Percentiles rank a stretch among this genome's conserved stretches.
Evolutionary conservation across 352 stramenopile species (phyloP).

Genomic region (Phytophthora pluvialis): DNA sequence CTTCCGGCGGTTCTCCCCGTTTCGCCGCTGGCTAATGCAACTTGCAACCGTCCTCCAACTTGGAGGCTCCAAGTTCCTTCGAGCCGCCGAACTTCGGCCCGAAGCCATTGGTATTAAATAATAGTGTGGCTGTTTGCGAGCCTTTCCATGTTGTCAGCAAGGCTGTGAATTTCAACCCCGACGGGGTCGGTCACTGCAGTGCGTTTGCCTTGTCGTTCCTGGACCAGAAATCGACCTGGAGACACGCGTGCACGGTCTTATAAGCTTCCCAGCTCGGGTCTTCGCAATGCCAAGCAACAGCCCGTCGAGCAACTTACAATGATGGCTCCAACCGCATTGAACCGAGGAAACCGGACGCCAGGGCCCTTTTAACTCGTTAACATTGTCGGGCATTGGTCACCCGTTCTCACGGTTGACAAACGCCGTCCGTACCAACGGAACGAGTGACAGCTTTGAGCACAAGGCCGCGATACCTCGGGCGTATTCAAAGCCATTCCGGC

Average conservation of each 20-base stretch:
- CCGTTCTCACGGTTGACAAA: neutral
- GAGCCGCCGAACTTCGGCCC: neutral
- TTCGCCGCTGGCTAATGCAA: constrained; percentile 17
- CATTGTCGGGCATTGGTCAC: neutral
- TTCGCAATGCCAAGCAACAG: neutral
- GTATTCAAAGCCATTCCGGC: constrained; percentile 1
- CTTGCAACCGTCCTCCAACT: constrained; percentile 14
- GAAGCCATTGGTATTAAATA: constrained; percentile 1
- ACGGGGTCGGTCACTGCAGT: neutral
- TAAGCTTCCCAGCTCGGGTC: neutral
- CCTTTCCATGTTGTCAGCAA: constrained; percentile 14
- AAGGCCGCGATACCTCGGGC: constrained; percentile 4
- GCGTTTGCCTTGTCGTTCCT: constrained; percentile 11
- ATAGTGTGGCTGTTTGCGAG: constrained; percentile 6
- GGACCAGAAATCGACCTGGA: constrained; percentile 11
- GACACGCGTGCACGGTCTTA: neutral
- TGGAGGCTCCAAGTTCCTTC: constrained; percentile 7
- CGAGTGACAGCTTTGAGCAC: constrained; percentile 5
- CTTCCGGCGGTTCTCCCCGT: constrained; percentile 5
- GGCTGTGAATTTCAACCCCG: neutral
- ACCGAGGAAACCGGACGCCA: neutral
- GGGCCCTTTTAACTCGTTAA: neutral
- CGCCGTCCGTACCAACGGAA: constrained; percentile 13
- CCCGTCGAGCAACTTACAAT: neutral
- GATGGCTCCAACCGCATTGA: neutral